Evolutionary conservation across 768 basidiomycete species (phyloP).

Genomic region (Termitomyces sp.): DNA sequence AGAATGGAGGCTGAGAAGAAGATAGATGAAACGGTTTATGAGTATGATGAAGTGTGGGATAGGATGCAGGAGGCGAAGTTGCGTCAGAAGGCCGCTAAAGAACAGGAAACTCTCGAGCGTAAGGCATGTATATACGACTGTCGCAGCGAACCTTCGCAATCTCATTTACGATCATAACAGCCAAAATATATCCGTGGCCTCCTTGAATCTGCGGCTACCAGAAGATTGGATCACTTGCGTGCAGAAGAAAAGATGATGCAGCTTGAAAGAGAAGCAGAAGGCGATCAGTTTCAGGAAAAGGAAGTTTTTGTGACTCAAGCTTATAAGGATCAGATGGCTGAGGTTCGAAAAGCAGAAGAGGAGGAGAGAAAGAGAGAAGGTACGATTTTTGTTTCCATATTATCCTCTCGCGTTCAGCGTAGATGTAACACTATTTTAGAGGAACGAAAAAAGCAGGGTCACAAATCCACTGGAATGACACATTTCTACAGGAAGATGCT

Average conservation of each 20-base stretch:
- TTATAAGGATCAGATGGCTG: conserved; percentile 95
- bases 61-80: conserved; percentile 86
- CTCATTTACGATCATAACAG: conserved; percentile 30
- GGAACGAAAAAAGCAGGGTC: conserved; percentile 54
- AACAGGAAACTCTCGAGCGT: conserved; percentile 66
- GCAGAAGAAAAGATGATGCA: conserved; percentile 99
- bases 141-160: conserved; percentile 4
- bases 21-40: conserved; percentile 79
- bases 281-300: conserved; percentile 90
- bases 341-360: conserved; percentile 85
- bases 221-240: conserved; percentile 81
- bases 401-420: background rate
- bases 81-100: conserved; percentile 69
- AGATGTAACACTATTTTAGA: conserved; percentile 30
- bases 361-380: conserved; percentile 90
- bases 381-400: conserved; percentile 26
- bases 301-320: conserved; percentile 97
- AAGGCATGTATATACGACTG: conserved; percentile 47
- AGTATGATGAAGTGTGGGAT: conserved; percentile 97
- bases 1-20: conserved; percentile 74
- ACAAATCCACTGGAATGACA: conserved; percentile 67
- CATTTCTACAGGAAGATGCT: conserved; percentile 78
- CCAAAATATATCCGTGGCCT: conserved; percentile 91
- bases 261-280: conserved; percentile 86
- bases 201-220: conserved; percentile 75